A percentile compares a stretch with the other conserved stretches of the same genome.
These are phyloP conservation scores for Ophiostoma triangulosporum DNA, from an alignment of 2,329 filamentous ascomycete species.

Conservation along the genomic window DNA sequence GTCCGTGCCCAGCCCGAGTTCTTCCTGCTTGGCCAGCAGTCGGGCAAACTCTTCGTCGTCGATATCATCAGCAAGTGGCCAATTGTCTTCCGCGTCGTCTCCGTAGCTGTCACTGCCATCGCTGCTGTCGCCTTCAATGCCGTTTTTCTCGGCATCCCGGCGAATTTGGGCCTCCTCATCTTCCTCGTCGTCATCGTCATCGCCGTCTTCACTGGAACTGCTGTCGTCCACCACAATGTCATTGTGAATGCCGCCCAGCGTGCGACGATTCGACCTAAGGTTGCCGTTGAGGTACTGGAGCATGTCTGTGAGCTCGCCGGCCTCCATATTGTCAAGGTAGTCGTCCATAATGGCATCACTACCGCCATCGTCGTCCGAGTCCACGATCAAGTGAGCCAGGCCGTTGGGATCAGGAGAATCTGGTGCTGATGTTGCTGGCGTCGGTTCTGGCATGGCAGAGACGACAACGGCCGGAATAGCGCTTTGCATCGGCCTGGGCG, in stretches of 20 bases:
- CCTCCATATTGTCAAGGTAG: slow-evolving; percentile 55
- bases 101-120: not conserved
- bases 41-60: slow-evolving; percentile 50
- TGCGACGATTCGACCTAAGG: slow-evolving; percentile 25
- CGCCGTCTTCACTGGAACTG: not conserved
- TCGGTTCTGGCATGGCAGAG: not conserved
- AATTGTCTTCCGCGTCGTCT: not conserved
- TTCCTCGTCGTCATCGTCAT: not conserved
- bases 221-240: slow-evolving; percentile 19
- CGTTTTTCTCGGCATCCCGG: slow-evolving; percentile 19
- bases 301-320: slow-evolving; percentile 24
- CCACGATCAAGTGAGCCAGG: not conserved
- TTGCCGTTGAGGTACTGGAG: slow-evolving; percentile 17
- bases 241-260: slow-evolving; percentile 31
- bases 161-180: slow-evolving; percentile 12
- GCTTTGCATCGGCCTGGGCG: not conserved
- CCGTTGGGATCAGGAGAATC: not conserved
- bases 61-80: slow-evolving; percentile 35
- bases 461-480: not conserved
- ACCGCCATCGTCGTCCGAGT: slow-evolving; percentile 17
- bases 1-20: slow-evolving; percentile 46
- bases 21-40: slow-evolving; percentile 46
- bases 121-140: slow-evolving; percentile 24
- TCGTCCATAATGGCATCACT: slow-evolving; percentile 50
- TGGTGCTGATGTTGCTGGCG: not conserved